Evolutionary conservation across 202 grass and related monocot species (phyloP), one percentile per base, ranked within the genome.

Genomic region (Cymbopogon flexuosus): DNA sequence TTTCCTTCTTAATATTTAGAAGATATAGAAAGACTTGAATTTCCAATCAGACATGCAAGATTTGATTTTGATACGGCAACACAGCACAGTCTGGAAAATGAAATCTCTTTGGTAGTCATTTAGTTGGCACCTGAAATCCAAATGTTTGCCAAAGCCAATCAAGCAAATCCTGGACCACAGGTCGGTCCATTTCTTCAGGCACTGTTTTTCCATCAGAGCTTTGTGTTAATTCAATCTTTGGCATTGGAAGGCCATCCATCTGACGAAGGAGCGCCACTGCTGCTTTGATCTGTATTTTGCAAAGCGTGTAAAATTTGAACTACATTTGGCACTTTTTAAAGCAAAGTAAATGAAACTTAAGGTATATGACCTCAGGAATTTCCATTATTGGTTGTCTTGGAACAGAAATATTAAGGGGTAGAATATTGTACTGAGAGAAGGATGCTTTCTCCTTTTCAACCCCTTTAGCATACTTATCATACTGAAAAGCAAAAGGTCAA

Each of bases 61-160:
- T 69, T 83, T 65, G 15, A 34, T 75, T 79, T 66, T 60, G 34
- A 49, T 65, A 79, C 42, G 39, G 47, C 21, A 73, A 68, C 58
- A 60, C 6, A 66, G 35, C n/a, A 58, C 5, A 41, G 15, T 65
- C 8, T 30, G 66, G 6, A 60, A 60, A 68, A 33, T 34, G 9
- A 81, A 73, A 68, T 68, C 30, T 24, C 37, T 62, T 15, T 21
- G 10, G 24, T 23, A 70, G 62, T 69, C 14, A 22, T 14, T 76
- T 79, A 68, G 62, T 65, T 57, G 87, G 57, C 81, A 99, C 96
- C 90, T 99, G 96, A 88, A 99, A 99, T 64, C 92, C 90, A 83
- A 99, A 99, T 76, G 79, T 67, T 49, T 81, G 62, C 64, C 92
- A 88, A 61, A 99, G 96, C 96, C 96, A 99, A 54, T 96, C 96